Evolutionary conservation across 805 yeast genomes (phyloP).

Genomic region (Ogataea pilisensis): DNA sequence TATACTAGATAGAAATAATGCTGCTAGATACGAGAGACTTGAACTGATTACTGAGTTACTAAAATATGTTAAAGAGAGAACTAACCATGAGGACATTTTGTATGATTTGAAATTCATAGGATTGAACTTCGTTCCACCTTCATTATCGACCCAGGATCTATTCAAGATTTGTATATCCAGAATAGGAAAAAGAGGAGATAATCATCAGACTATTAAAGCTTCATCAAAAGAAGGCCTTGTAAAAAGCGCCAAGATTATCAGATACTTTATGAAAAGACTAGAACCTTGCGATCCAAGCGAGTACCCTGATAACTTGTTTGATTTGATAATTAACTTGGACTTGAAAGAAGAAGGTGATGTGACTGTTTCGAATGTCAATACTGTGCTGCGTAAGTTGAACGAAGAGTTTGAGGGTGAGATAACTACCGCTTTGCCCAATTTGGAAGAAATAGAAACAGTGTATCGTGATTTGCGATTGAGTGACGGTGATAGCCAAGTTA

Average conservation of each 20-base stretch:
- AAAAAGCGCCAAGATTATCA: constrained; percentile 54
- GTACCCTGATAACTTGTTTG: constrained; percentile 61
- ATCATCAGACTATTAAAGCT: constrained; percentile 71
- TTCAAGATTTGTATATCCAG: constrained; percentile 50
- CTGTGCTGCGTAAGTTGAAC: background rate
- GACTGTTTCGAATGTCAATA: background rate
- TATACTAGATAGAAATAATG: constrained; percentile 74
- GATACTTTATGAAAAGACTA: constrained; percentile 62
- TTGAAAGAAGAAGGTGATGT: constrained; percentile 22
- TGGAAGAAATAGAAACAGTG: background rate
- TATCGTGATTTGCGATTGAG: background rate
- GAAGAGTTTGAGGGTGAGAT: background rate
- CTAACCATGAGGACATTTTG: constrained; percentile 34
- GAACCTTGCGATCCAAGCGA: constrained; percentile 44
- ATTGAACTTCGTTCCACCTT: constrained; percentile 50
- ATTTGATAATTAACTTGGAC: constrained; percentile 51
- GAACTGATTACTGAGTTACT: constrained; percentile 51
- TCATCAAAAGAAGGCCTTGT: constrained; percentile 34
- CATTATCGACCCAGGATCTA: constrained; percentile 23
- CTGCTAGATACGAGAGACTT: constrained; percentile 56
- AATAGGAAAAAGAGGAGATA: constrained; percentile 64
- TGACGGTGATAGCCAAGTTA: background rate
- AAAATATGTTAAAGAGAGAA: constrained; percentile 33
- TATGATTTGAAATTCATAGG: constrained; percentile 51
- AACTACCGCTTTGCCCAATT: background rate